Percentiles rank a stretch among this genome's conserved stretches.
Conservation (phyloP, 257 asterid species). For the Schizonepeta tenuifolia region DNA sequence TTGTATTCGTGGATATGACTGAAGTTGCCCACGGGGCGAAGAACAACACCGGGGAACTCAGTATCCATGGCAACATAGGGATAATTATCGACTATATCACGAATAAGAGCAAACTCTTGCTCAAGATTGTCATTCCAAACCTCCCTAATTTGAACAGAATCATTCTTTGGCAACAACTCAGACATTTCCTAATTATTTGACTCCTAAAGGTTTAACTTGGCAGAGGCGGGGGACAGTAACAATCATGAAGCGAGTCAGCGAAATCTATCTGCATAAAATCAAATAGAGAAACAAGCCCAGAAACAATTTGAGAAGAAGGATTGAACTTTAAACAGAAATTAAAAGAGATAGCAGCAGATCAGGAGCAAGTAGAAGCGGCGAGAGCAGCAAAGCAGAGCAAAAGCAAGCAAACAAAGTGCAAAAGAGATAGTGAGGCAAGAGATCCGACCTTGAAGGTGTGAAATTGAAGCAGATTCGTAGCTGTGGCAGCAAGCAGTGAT, state of each 20-base stretch:
- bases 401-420: not conserved
- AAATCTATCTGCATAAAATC: constrained; percentile 41
- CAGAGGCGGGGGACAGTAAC: constrained; percentile 14
- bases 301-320: constrained; percentile 25
- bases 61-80: constrained; percentile 53
- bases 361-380: constrained; percentile 20
- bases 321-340: constrained; percentile 20
- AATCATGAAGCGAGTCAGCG: constrained; percentile 30
- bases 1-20: constrained; percentile 41
- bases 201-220: not conserved
- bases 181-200: constrained; percentile 34
- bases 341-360: constrained; percentile 27
- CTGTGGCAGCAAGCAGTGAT: constrained; percentile 29
- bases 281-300: constrained; percentile 2
- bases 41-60: constrained; percentile 51
- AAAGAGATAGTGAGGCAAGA: not conserved
- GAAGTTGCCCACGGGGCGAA: constrained; percentile 45
- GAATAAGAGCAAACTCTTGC: constrained; percentile 46
- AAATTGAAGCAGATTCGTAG: constrained; percentile 30
- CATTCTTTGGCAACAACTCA: constrained; percentile 39
- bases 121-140: constrained; percentile 52
- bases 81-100: constrained; percentile 39
- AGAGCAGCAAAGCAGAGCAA: not conserved
- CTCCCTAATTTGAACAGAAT: constrained; percentile 43
- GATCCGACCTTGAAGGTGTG: constrained; percentile 38